Base-by-base conservation (phyloP, 2,329 filamentous ascomycete species). In the Talaromyces sp. region DNA sequence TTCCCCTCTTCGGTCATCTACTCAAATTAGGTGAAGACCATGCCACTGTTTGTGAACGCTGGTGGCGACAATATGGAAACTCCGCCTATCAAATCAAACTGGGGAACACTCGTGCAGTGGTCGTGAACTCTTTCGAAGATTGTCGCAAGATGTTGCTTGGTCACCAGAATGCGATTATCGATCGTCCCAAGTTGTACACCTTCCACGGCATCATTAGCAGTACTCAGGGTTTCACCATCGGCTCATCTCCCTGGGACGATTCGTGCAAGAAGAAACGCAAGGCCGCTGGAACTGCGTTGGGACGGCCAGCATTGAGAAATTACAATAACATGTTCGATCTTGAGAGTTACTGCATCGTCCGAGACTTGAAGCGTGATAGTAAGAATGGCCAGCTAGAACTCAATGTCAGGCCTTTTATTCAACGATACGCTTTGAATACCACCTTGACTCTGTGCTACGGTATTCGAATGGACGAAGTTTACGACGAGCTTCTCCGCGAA, bases 321-420 rank as follows among this genome's bases (percentile, higher is more conserved):
- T 93, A 93, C 75, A 87, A 91, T 82, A 89, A 89, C 0, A 90
- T 92, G 71, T 86, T 93, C 43, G 90, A 92, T 70, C 85, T 91
- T 24, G 90, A 93, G 74, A 87, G 87, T 33, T 86, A 84, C 22
- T 85, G 85, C 35, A 89, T 87, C 63, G 85, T 92, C 70, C 86
- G 86, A 63, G 89, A 92, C 69, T 81, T 93, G 43, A 59, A 59
- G 31, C 72, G 81, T 0, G 87, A 90, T 69, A 87, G 85, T 66
- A 79, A 84, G 35, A 80, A 84, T 14, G 90, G 89, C 1, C 77
- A 78, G 1, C 68, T 82, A 1, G 87, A 90, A 63, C 78, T 92
- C 13, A 86, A 91, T 66, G 86, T 89, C 0, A 84, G 85, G 8
- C 83, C 87, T 0, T 89, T 91, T 75, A 87, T 91, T 73, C 86